A percentile compares a stretch with the other conserved stretches of the same genome.
Evolutionary conservation across 108 stramenopile species (phyloP).

Genomic region (Bacterosira constricta): DNA sequence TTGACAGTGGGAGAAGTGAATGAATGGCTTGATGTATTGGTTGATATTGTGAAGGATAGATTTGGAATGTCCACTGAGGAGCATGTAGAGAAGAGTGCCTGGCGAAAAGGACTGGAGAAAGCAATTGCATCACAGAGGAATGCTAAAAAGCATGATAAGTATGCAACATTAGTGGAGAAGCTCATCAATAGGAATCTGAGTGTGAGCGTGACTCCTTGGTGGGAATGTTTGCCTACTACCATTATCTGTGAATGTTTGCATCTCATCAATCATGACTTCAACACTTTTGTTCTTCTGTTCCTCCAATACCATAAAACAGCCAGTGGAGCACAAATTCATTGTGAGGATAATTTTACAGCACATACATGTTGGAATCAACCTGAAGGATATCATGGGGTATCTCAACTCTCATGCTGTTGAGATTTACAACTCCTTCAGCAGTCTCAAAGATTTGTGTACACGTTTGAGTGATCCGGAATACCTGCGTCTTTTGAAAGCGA

Average conservation of each 20-base stretch:
- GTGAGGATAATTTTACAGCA: constrained; percentile 71
- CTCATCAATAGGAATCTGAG: constrained; percentile 43
- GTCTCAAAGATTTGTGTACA: constrained; percentile 40
- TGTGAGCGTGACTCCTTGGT: constrained; percentile 10
- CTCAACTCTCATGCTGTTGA: constrained; percentile 53
- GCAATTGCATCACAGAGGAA: constrained; percentile 14
- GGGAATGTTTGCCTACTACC: not conserved
- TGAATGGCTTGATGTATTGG: constrained; percentile 76
- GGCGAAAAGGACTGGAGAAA: constrained; percentile 14
- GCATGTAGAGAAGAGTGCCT: not conserved
- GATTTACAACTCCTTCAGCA: constrained; percentile 47
- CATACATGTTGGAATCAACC: constrained; percentile 61
- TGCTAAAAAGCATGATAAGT: constrained; percentile 37
- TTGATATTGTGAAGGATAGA: constrained; percentile 27
- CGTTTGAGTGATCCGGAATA: constrained; percentile 47
- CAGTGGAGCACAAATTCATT: constrained; percentile 88
- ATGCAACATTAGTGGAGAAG: constrained; percentile 40
- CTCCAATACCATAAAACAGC: constrained; percentile 20
- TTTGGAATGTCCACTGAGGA: constrained; percentile 16
- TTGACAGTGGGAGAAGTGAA: constrained; percentile 75
- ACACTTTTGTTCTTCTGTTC: too few species aligned
- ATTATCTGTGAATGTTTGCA: not conserved
- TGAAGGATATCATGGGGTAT: constrained; percentile 52
- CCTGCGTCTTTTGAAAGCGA: constrained; percentile 27
- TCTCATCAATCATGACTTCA: too few species aligned